Conservation (phyloP, 164 flowering plant species). For the Liquidambar formosana region DNA sequence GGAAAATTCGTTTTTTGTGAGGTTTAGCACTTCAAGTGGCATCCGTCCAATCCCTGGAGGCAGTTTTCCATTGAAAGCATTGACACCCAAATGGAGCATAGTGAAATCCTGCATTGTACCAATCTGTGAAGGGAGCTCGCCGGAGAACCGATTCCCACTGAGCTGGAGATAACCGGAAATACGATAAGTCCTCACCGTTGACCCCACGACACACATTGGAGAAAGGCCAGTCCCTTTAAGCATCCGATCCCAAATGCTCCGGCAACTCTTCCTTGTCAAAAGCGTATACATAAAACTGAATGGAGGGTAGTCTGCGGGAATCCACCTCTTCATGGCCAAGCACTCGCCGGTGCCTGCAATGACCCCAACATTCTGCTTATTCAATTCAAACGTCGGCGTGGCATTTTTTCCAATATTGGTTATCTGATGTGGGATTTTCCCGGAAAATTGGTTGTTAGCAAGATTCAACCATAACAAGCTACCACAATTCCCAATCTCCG, state of each 20-base stretch:
- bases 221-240: slow-evolving; percentile 74
- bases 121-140: slow-evolving; percentile 58
- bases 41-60: slow-evolving; percentile 49
- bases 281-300: slow-evolving; percentile 71
- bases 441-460: slow-evolving; percentile 67
- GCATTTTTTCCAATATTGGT: slow-evolving; percentile 56
- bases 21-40: slow-evolving; percentile 67
- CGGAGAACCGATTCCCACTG: slow-evolving; percentile 61
- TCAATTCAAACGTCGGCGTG: slow-evolving; percentile 47
- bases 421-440: slow-evolving; percentile 61
- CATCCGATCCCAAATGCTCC: slow-evolving; percentile 63
- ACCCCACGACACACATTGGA: slow-evolving; percentile 50
- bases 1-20: slow-evolving; percentile 55
- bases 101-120: slow-evolving; percentile 67
- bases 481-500: slow-evolving; percentile 74
- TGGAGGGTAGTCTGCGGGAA: slow-evolving; percentile 87
- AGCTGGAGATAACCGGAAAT: slow-evolving; percentile 85
- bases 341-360: slow-evolving; percentile 80
- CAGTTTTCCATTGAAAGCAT: slow-evolving; percentile 54
- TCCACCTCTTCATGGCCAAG: slow-evolving; percentile 77
- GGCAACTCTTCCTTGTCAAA: slow-evolving; percentile 67
- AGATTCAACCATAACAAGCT: slow-evolving; percentile 90
- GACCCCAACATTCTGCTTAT: slow-evolving; percentile 22
- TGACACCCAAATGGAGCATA: slow-evolving; percentile 61
- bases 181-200: slow-evolving; percentile 31